phyloP scores from a whole-genome alignment of 495 filamentous ascomycete species.

The Amorphotheca resinae region DNA sequence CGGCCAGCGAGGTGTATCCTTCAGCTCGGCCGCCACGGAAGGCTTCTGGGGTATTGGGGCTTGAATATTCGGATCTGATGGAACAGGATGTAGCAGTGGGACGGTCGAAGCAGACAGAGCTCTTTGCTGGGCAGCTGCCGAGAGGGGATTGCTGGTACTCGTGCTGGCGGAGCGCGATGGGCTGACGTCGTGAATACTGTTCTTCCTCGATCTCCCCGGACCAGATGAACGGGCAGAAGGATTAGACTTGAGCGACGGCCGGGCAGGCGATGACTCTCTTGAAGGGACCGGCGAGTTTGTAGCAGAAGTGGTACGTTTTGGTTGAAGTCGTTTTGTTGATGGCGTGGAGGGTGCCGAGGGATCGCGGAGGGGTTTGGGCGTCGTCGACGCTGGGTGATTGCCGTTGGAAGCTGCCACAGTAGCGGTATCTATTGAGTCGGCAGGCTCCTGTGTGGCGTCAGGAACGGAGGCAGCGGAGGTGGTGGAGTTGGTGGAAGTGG shows the following conservation, averaged over 20 bases:
- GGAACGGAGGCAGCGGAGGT: slow-evolving; percentile 3
- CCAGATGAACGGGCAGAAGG: slow-evolving; percentile 21
- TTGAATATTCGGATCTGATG: slow-evolving; percentile 43
- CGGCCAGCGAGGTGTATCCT: slow-evolving; percentile 49
- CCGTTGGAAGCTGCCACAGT: neutral
- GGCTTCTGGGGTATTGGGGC: slow-evolving; percentile 50
- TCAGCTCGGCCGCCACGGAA: slow-evolving; percentile 35
- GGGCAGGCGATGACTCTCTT: slow-evolving; percentile 37
- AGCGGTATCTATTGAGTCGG: slow-evolving; percentile 1
- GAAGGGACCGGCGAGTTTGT: slow-evolving; percentile 35
- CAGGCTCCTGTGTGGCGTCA: slow-evolving; percentile 2
- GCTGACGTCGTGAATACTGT: slow-evolving; percentile 52
- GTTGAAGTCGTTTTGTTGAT: slow-evolving; percentile 18
- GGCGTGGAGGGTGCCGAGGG: slow-evolving; percentile 11
- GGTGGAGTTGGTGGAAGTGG: neutral
- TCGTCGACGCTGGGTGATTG: slow-evolving; percentile 6
- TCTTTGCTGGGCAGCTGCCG: slow-evolving; percentile 49
- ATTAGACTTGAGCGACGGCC: slow-evolving; percentile 22
- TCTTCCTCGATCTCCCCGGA: slow-evolving; percentile 51
- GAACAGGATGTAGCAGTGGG: slow-evolving; percentile 39
- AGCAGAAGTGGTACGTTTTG: slow-evolving; percentile 25
- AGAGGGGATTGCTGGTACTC: slow-evolving; percentile 34
- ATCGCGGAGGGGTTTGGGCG: slow-evolving; percentile 12
- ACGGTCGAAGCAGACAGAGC: slow-evolving; percentile 51
- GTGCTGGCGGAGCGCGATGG: slow-evolving; percentile 44